Percentiles rank a stretch among this genome's conserved stretches.
phyloP scores from a whole-genome alignment of 192 early-diverging fungal genomes.

The Rhizoclosmatium sp. region DNA sequence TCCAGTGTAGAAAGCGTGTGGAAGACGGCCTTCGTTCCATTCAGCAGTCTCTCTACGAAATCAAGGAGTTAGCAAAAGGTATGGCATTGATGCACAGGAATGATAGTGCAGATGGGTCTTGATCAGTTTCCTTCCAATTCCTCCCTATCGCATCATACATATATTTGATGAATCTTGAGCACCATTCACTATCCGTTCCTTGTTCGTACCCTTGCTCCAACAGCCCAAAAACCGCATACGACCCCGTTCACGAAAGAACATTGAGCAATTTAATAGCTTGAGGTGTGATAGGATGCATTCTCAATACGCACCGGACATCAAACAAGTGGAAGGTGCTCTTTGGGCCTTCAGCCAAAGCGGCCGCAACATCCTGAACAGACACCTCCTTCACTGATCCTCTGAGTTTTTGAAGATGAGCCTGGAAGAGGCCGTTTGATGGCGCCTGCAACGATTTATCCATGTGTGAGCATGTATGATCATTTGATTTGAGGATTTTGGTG shows the following conservation, averaged over 20 bases:
- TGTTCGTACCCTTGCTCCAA: too few relatives aligned
- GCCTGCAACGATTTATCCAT: not conserved
- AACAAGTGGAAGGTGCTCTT: conserved; percentile 44
- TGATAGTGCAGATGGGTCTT: not conserved
- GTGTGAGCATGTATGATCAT: not conserved
- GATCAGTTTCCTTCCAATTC: not conserved
- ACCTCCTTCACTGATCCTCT: conserved; percentile 19
- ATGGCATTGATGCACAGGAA: not conserved
- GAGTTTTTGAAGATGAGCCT: conserved; percentile 14
- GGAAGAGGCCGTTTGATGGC: conserved; percentile 12
- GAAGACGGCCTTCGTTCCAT: conserved; percentile 62
- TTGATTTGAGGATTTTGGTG: not conserved
- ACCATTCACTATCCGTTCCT: too few relatives aligned
- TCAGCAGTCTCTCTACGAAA: conserved; percentile 55
- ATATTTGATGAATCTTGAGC: too few relatives aligned
- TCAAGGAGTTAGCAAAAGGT: conserved; percentile 11
- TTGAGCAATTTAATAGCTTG: too few relatives aligned
- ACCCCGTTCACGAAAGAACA: too few relatives aligned
- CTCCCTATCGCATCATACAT: too few relatives aligned
- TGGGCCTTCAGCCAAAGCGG: conserved; percentile 35
- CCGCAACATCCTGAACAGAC: conserved; percentile 28
- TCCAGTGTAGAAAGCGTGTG: conserved; percentile 60
- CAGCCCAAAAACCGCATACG: too few relatives aligned
- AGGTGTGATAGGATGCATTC: not conserved
- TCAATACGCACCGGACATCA: conserved; percentile 45